Base-by-base conservation (phyloP, 225 moss, liverwort and hornwort species). In the Neckera pumila region DNA sequence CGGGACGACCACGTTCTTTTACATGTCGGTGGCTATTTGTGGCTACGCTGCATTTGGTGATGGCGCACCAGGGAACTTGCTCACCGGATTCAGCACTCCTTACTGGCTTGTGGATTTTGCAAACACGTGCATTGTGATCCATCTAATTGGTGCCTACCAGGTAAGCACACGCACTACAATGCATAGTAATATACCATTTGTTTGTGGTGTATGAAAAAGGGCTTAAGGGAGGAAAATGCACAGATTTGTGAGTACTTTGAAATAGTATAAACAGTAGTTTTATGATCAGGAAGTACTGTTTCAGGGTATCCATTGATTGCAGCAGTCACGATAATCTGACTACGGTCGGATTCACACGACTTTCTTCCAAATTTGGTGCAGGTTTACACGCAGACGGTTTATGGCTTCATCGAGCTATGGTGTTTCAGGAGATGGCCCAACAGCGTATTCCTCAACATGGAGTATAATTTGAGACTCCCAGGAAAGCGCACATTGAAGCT, bases 101-200 rank as follows among this genome's bases (percentile, higher is more conserved):
- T 95, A 92, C 84, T 96, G 97, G 97, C 90, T 98, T 7, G 95
- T 96, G 36, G 90, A 96, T 57, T 86, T 97, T 43, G 94, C 96
- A 12, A 97, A 97, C 76, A 81, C 94, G 5, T 94, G 93, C 81
- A 91, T 98, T 42, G 93, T 97, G 31, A 89, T 97, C 81, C 97
- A 97, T 88, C 95, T 97, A 5, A 4, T 98, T n/a, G 98, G 98
- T 66, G 96, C 95, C 49, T 98, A 96, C 84, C 96, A 98, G 96
- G 97, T 98, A 88, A 31, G 43, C 13, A 22, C n/a, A 76, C 43
- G 40, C 40, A 22, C 18, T 31, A 18, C 43, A 45, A 45, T 45
- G 45, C 22, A 45, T 34, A 34, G 26, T 66, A 26, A 17, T 36
- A 47, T 65, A 34, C 18, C 51, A 43, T 66, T 36, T 59, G 13